Evolutionary conservation across 495 filamentous ascomycete genomes (phyloP).

Genomic region (Thozetella sp.): DNA sequence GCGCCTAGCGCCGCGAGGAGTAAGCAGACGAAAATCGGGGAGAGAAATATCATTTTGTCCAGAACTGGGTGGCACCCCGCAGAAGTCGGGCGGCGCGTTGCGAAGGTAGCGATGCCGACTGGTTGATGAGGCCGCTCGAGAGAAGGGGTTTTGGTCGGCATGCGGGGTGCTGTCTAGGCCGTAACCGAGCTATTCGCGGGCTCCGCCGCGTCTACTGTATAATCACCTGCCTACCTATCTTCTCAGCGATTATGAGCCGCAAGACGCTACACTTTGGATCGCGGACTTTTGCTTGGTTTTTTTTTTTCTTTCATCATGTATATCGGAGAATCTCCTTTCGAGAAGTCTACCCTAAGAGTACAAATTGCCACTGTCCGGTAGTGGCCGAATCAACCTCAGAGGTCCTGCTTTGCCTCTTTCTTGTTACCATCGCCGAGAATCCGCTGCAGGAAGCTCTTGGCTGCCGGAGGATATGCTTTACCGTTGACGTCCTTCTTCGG

Average conservation of each 20-base stretch:
- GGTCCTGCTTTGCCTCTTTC: slow-evolving; percentile 10
- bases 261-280: too few relatives aligned
- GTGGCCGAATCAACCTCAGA: background rate
- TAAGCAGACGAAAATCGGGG: slow-evolving; percentile 18
- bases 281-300: too few relatives aligned
- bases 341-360: too few relatives aligned
- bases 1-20: slow-evolving; percentile 12
- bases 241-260: too few relatives aligned
- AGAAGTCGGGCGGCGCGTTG: background rate
- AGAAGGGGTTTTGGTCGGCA: too few relatives aligned
- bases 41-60: slow-evolving; percentile 22
- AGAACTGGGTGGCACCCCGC: background rate
- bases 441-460: slow-evolving; percentile 27
- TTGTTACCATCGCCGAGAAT: slow-evolving; percentile 21
- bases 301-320: too few relatives aligned
- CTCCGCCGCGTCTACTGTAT: too few relatives aligned
- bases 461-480: slow-evolving; percentile 64
- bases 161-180: too few relatives aligned
- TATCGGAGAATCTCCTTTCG: too few relatives aligned
- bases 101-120: background rate
- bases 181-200: too few relatives aligned
- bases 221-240: too few relatives aligned
- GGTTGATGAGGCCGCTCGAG: too few relatives aligned
- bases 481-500: slow-evolving; percentile 60
- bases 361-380: background rate